These are phyloP conservation scores for Obelidium mucronatum DNA, from an alignment of 192 early-diverging fungal genomes.

Conservation along the genomic window DNA sequence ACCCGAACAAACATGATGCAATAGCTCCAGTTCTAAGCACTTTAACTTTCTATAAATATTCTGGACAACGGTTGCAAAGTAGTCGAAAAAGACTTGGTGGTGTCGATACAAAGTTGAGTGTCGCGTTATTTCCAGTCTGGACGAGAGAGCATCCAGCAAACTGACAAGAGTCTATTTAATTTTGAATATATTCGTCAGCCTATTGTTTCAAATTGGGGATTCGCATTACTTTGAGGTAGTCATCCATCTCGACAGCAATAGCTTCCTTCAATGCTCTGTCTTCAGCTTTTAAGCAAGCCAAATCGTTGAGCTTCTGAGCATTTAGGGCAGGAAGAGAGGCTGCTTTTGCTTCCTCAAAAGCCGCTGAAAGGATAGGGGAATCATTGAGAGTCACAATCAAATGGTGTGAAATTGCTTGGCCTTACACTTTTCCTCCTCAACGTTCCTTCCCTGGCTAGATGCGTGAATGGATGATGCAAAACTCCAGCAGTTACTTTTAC, in stretches of 20 bases:
- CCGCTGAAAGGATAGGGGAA: no score
- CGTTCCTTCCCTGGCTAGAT: no score
- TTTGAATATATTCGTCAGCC: no score
- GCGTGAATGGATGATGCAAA: no score
- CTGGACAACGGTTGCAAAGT: constrained; percentile 17
- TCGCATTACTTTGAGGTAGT: background rate
- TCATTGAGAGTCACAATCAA: no score
- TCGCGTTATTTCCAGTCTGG: background rate
- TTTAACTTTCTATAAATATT: constrained; percentile 24
- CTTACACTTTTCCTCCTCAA: no score
- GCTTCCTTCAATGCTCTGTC: background rate
- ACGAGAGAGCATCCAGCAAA: background rate
- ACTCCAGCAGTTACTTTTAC: no score
- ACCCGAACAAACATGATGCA: background rate
- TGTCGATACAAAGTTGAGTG: background rate
- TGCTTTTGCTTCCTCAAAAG: background rate
- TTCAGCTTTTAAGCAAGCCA: background rate
- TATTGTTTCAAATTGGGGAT: no score
- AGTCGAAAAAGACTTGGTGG: constrained; percentile 8
- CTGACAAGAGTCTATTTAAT: background rate
- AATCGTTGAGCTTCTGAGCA: background rate
- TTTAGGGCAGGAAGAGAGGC: background rate
- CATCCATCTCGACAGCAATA: background rate
- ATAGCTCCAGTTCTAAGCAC: constrained; percentile 7
- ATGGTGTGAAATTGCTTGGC: no score